Base-by-base conservation (phyloP, 208 protist species). In the Crithidia brevicula region DNA sequence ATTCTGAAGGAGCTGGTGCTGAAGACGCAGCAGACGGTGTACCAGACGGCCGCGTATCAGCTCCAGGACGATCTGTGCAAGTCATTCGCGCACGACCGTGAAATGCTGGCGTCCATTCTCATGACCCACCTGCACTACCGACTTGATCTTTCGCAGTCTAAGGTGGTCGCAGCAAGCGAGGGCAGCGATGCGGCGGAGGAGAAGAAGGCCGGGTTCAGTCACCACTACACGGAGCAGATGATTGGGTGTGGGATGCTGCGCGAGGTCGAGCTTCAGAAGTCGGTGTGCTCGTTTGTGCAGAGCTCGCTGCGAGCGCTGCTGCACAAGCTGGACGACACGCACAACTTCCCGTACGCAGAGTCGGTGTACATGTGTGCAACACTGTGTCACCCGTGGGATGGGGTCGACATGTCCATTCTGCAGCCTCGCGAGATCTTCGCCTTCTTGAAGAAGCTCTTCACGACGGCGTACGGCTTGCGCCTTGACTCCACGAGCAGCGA, bases 361-460 rank as follows among this genome's bases (percentile, higher is more conserved):
- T 62, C 56, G 45, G 76, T 92, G 8, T 71, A 76, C 47, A 82
- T 94, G 74, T 93, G 88, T 52, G 88, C 92, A 25, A 70, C 90
- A 15, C 73, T 96, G 49, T 94, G 89, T 58, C 80, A 97, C 67
- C 89, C 92, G 38, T 95, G 89, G 89, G 84, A 95, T 54, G 77
- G 77, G 61, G 81, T 89, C 0, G 92, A 97, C 77, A 86, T 95
- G 79, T 87, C 86, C 20, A 81, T 93, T n/a, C 77, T 97, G 34
- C 72, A 62, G 13, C 89, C 88, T 11, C 62, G 51, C 28, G 91
- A 88, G 18, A 81, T 97, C 23, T 94, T 97, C 69, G 36, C 67
- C 7, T 88, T 94, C 70, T 59, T 97, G 13, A 74, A 82, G 40
- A 68, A 71, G 13, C 69, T 85, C 34, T 68, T 97, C 31, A 66